Percentiles rank a stretch among this genome's conserved stretches.
Evolutionary conservation across 768 basidiomycete genomes (phyloP).

Genomic region (Nidula microcarpa): DNA sequence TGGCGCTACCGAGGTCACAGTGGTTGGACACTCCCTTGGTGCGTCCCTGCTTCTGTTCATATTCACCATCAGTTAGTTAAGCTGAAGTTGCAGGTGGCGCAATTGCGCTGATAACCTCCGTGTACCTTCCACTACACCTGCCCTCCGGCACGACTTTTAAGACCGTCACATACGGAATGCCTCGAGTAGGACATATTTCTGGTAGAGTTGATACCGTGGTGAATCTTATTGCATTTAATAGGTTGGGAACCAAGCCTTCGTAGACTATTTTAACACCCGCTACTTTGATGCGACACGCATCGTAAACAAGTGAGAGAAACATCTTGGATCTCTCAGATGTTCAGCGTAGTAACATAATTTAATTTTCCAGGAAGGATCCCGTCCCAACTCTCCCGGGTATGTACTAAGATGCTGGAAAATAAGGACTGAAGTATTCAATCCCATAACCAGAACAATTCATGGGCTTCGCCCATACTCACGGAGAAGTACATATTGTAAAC

Average conservation of each 20-base stretch:
- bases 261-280: constrained; percentile 45
- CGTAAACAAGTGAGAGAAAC: constrained; percentile 36
- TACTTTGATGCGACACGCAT: constrained; percentile 35
- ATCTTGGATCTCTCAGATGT: background rate
- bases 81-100: constrained; percentile 12
- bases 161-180: constrained; percentile 17
- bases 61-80: background rate
- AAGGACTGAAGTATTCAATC: constrained; percentile 3
- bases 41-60: background rate
- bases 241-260: constrained; percentile 54
- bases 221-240: constrained; percentile 9
- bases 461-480: constrained; percentile 31
- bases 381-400: constrained; percentile 27
- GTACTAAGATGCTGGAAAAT: constrained; percentile 1
- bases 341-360: background rate
- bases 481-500: constrained; percentile 20
- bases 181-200: constrained; percentile 9
- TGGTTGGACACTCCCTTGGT: constrained; percentile 42
- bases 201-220: background rate
- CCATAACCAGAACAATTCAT: constrained; percentile 19
- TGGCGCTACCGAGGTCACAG: constrained; percentile 31
- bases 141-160: constrained; percentile 11
- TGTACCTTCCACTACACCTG: constrained; percentile 19
- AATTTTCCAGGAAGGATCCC: constrained; percentile 16
- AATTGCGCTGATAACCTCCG: constrained; percentile 16